These are phyloP conservation scores for Telopea speciosissima DNA, from an alignment of 177 flowering plant genomes.

Conservation along the genomic window DNA sequence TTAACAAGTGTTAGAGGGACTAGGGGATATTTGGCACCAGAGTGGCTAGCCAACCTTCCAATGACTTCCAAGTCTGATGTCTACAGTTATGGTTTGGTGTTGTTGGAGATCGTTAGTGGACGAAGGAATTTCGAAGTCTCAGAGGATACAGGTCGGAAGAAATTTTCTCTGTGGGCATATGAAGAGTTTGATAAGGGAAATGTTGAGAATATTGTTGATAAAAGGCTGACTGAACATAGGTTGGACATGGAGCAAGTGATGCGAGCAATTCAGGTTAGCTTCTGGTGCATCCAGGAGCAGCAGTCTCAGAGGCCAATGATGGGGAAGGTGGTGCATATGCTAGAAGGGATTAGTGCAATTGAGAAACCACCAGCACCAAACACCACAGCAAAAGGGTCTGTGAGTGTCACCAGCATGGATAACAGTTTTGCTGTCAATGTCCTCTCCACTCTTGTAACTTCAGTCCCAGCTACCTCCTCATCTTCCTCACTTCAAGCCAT, in stretches of 20 bases:
- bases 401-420: slow-evolving; percentile 31
- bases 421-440: slow-evolving; percentile 33
- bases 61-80: slow-evolving; percentile 64
- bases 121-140: slow-evolving; percentile 56
- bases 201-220: slow-evolving; percentile 44
- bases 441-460: slow-evolving; percentile 38
- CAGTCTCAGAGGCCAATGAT: slow-evolving; percentile 76
- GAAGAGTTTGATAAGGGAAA: slow-evolving; percentile 74
- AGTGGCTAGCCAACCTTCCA: slow-evolving; percentile 71
- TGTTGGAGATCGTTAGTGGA: slow-evolving; percentile 58
- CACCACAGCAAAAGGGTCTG: slow-evolving; percentile 36
- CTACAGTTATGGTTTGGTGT: slow-evolving; percentile 63
- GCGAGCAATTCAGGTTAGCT: slow-evolving; percentile 60
- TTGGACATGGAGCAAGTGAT: slow-evolving; percentile 54
- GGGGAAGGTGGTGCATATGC: slow-evolving; percentile 93
- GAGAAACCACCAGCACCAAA: slow-evolving; percentile 71
- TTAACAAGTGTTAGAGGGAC: slow-evolving; percentile 62
- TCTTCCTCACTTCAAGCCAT: slow-evolving; percentile 37
- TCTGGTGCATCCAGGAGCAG: slow-evolving; percentile 97
- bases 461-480: slow-evolving; percentile 38
- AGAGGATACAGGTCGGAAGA: slow-evolving; percentile 30
- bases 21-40: slow-evolving; percentile 67
- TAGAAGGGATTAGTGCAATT: slow-evolving; percentile 60
- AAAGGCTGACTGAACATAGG: slow-evolving; percentile 35
- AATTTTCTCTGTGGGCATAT: slow-evolving; percentile 63